Base-by-base conservation (phyloP, 2,329 filamentous ascomycete genomes). In the Pezicula carpinea region DNA sequence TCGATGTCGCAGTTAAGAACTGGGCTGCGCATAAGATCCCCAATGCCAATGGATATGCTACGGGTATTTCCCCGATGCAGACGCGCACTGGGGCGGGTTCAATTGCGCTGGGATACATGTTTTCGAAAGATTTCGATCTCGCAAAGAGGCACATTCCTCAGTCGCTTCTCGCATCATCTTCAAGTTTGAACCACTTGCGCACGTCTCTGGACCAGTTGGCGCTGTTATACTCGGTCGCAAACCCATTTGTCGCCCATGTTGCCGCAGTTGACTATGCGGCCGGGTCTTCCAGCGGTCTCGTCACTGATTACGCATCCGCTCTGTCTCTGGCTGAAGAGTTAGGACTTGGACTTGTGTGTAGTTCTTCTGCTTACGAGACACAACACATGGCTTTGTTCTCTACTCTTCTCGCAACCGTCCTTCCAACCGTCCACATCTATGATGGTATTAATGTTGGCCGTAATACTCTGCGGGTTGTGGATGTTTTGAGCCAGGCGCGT, bases 341-440 rank as follows among this genome's bases (percentile, higher is more conserved):
- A 13, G 92, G 93, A 14, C 75, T 97, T 22, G 91, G 85, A 39
- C 76, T 99, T 35, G 81, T 99, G 39, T 80, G 87, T 54, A 96
- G 89, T 65, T 82, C 82, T 44, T 96, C 90, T 23, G 83, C 87
- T 23, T 91, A 95, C 58, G 93, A 99, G 72, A 79, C 87, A 41
- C 93, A 99, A 75, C 93, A 99, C 71, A 96, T 96, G 86, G 80
- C 90, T 6, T 71, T 96, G n/a, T 84, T 95, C 59, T 81, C 90
- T 1, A 96, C 89, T 3, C 71, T 95, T 19, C 73, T 95, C 51
- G 86, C 90, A 17, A 83, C 80, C 39, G 71, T 93, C 13, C 66
- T 92, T 22, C 90, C 90, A n/a, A 88, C 87, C 0, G 76, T 96
- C 22, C 90, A 96, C 66, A 82, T 90, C 56, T 95, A 93, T 63